A percentile compares a stretch with the other conserved stretches of the same genome.
These are phyloP conservation scores for Cymbidium sinense DNA, from an alignment of 106 monocot species.

Conservation along the genomic window DNA sequence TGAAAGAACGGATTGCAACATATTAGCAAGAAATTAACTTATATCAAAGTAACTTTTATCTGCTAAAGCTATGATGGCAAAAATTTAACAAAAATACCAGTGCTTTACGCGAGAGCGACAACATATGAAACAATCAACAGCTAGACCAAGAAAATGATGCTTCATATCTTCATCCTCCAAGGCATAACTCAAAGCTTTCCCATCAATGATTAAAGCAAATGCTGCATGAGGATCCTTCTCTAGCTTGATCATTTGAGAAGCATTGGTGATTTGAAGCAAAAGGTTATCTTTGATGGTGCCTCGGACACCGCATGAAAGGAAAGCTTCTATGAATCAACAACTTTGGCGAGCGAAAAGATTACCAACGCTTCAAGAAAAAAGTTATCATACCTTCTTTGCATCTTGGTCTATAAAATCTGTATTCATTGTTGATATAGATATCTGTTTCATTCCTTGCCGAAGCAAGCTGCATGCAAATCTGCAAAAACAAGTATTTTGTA, in stretches of 20 bases:
- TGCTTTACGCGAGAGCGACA: conserved; percentile 94
- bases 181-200: no score
- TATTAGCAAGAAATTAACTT: neutral
- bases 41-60: no score
- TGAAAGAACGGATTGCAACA: no score
- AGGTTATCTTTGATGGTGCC: conserved; percentile 63
- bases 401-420: no score
- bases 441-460: conserved; percentile 78
- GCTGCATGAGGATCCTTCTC: no score
- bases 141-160: conserved; percentile 74
- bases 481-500: conserved; percentile 49
- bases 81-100: conserved; percentile 35
- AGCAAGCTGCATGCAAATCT: conserved; percentile 79
- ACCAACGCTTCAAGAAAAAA: no score
- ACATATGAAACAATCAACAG: conserved; percentile 80
- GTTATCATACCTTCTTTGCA: no score
- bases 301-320: conserved; percentile 11
- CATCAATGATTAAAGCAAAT: no score
- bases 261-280: no score
- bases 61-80: neutral
- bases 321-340: neutral
- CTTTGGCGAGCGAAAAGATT: neutral
- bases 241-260: no score
- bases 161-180: no score
- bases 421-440: no score